Percentiles rank a stretch among this genome's conserved stretches.
These are phyloP conservation scores for Anethum foeniculum DNA, from an alignment of 140 eudicot species.

Conservation along the genomic window DNA sequence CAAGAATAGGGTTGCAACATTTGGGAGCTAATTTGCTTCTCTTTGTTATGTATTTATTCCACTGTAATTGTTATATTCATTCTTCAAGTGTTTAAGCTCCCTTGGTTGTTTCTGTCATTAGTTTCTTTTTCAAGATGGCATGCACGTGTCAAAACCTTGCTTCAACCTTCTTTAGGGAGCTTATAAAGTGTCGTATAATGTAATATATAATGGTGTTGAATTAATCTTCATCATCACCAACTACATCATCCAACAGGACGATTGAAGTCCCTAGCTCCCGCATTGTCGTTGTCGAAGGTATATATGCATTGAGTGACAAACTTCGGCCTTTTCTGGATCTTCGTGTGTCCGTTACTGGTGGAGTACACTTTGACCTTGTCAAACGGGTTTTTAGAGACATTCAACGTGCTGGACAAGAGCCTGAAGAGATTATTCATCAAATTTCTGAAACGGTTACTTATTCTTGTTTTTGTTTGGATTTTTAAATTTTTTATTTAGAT, in stretches of 20 bases:
- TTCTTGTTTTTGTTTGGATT: not conserved
- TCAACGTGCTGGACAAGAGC: slow-evolving; percentile 99
- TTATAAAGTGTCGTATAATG: not conserved
- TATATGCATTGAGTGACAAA: slow-evolving; percentile 93
- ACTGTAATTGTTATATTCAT: not conserved
- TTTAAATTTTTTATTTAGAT: not conserved
- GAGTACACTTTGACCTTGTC: slow-evolving; percentile 94
- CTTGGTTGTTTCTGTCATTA: not conserved
- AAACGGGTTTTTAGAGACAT: slow-evolving; percentile 93
- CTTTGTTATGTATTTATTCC: not conserved
- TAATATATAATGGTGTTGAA: not conserved
- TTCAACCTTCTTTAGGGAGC: not conserved
- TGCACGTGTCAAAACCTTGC: not conserved
- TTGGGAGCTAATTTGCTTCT: not conserved
- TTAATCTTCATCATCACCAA: not conserved
- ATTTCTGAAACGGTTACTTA: slow-evolving; percentile 79
- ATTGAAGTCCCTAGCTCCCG: slow-evolving; percentile 85
- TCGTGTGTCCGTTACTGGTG: slow-evolving; percentile 97
- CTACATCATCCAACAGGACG: slow-evolving; percentile 43
- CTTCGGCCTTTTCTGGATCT: slow-evolving; percentile 81
- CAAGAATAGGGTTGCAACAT: not conserved
- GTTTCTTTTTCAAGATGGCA: not conserved
- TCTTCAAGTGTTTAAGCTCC: not conserved
- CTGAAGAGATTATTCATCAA: slow-evolving; percentile 92
- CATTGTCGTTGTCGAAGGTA: slow-evolving; percentile 88